phyloP scores from a whole-genome alignment of 805 yeast species.

The Blastobotrys terrestris region DNA sequence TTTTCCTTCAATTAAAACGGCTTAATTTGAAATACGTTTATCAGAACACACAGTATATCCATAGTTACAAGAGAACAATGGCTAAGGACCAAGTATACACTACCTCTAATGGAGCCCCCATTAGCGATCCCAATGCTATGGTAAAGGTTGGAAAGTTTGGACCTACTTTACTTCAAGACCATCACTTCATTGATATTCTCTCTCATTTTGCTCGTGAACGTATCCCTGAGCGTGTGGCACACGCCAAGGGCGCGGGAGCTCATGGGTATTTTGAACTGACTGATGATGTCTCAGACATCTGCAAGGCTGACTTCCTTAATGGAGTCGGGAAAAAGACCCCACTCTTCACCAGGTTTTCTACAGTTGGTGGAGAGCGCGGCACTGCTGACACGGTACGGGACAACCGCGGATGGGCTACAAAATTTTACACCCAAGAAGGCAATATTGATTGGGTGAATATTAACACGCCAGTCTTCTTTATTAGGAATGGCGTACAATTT shows the following conservation, averaged over 20 bases:
- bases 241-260: slow-evolving; percentile 63
- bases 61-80: neutral
- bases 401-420: slow-evolving; percentile 63
- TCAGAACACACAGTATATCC: neutral
- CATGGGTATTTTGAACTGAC: slow-evolving; percentile 54
- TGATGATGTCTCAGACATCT: slow-evolving; percentile 48
- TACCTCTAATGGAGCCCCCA: slow-evolving; percentile 50
- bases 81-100: slow-evolving; percentile 31
- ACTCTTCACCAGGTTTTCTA: slow-evolving; percentile 52
- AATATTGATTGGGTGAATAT: slow-evolving; percentile 67
- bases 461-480: slow-evolving; percentile 63
- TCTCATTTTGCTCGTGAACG: slow-evolving; percentile 61
- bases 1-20: too few relatives aligned
- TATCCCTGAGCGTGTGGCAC: slow-evolving; percentile 62
- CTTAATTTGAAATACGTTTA: neutral
- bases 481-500: slow-evolving; percentile 59
- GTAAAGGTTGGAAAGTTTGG: slow-evolving; percentile 50
- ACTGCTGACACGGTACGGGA: slow-evolving; percentile 62
- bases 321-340: slow-evolving; percentile 75
- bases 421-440: slow-evolving; percentile 63
- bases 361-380: slow-evolving; percentile 67
- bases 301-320: slow-evolving; percentile 48
- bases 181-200: slow-evolving; percentile 48
- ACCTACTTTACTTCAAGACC: slow-evolving; percentile 53
- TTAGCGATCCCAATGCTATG: slow-evolving; percentile 48